These are phyloP conservation scores for Agaricus subrufescens DNA, from an alignment of 768 basidiomycete genomes.

Conservation along the genomic window DNA sequence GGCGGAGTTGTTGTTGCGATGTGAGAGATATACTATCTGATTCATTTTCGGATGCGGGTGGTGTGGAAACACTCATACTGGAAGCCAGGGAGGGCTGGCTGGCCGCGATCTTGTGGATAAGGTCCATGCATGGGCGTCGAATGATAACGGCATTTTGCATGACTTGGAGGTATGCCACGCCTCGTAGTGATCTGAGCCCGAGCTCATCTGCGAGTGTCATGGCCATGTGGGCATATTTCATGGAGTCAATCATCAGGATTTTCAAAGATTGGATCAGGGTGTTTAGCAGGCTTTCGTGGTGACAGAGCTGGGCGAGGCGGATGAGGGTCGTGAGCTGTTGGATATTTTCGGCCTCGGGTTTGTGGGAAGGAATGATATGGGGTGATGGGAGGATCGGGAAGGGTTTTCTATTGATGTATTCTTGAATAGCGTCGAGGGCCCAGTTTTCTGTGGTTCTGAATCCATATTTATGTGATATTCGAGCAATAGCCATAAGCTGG, in stretches of 20 bases:
- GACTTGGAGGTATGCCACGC: conserved; percentile 69
- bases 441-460: conserved; percentile 73
- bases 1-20: conserved; percentile 54
- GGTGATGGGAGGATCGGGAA: conserved; percentile 45
- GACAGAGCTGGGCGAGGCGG: conserved; percentile 63
- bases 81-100: conserved; percentile 11
- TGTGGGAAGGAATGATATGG: conserved; percentile 10
- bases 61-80: background rate
- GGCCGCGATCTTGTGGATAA: conserved; percentile 14
- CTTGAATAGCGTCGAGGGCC: conserved; percentile 70
- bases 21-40: conserved; percentile 34
- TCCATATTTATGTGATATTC: conserved; percentile 66
- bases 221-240: conserved; percentile 67
- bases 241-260: conserved; percentile 56
- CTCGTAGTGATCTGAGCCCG: conserved; percentile 51
- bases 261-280: conserved; percentile 57
- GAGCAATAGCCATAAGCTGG: conserved; percentile 47
- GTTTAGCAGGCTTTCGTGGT: conserved; percentile 52
- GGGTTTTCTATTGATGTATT: conserved; percentile 53
- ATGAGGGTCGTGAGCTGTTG: conserved; percentile 56
- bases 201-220: conserved; percentile 74
- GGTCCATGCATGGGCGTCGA: conserved; percentile 27
- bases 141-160: conserved; percentile 57
- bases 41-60: conserved; percentile 13
- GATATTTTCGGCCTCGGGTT: conserved; percentile 26